Conservation (phyloP, 345 rosid genomes). For the Physaria fendleri region DNA sequence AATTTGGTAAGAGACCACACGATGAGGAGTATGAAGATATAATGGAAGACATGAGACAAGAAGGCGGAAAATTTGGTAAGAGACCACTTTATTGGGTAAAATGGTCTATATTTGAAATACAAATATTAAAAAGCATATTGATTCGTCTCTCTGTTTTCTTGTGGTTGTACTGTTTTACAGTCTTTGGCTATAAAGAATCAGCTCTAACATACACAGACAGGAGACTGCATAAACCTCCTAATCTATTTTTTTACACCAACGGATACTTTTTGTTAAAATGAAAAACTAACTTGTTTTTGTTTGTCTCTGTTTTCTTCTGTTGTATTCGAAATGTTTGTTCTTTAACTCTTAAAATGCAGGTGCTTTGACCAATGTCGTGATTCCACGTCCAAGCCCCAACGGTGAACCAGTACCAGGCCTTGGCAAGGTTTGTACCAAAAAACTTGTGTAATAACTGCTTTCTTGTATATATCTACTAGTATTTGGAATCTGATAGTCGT, state of each 20-base stretch:
- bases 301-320: constrained; percentile 2
- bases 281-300: constrained; percentile 13
- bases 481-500: not conserved
- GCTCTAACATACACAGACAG: constrained; percentile 66
- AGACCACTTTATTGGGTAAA: too few relatives aligned
- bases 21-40: too few relatives aligned
- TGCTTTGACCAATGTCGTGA: too few relatives aligned
- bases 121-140: constrained; percentile 31
- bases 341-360: too few relatives aligned
- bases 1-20: too few relatives aligned
- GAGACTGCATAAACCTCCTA: constrained; percentile 54
- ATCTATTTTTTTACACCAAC: constrained; percentile 38
- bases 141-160: constrained; percentile 41
- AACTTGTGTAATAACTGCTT: not conserved
- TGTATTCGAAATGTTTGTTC: constrained; percentile 21
- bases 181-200: constrained; percentile 71
- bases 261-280: constrained; percentile 7
- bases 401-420: constrained; percentile 56
- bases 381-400: too few relatives aligned
- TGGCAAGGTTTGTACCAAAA: constrained; percentile 54
- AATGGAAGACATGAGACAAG: too few relatives aligned
- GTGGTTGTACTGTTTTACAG: constrained; percentile 79
- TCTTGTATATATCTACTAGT: not conserved
- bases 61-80: too few relatives aligned
- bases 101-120: too few relatives aligned